phyloP scores from a whole-genome alignment of 345 rosid genomes.

The Clarkia xantiana region DNA sequence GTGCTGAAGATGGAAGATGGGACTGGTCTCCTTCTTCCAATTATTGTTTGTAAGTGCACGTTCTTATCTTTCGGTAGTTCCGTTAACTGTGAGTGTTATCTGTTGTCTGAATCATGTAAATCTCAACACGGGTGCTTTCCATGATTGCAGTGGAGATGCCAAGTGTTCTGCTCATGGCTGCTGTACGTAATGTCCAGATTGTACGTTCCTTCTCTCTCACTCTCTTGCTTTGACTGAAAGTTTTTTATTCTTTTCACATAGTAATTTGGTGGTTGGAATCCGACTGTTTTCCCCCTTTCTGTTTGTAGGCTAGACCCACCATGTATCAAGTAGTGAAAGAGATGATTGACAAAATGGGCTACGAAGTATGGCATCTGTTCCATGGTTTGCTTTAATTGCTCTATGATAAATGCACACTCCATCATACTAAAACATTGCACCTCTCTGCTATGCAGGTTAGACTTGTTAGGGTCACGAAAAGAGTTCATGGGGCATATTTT shows the following conservation, averaged over 20 bases:
- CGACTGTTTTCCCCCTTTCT: not conserved
- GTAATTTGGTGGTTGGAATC: conserved; percentile 3
- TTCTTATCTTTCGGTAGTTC: no score
- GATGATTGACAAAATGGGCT: conserved; percentile 91
- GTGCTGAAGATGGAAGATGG: conserved; percentile 98
- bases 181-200: conserved; percentile 71
- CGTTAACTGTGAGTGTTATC: not conserved
- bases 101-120: conserved; percentile 1
- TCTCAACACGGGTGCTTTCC: not conserved
- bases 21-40: conserved; percentile 91
- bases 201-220: conserved; percentile 25
- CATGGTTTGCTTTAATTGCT: not conserved
- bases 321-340: conserved; percentile 87
- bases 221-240: not conserved
- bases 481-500: conserved; percentile 88
- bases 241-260: conserved; percentile 3
- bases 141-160: conserved; percentile 92
- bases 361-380: conserved; percentile 26
- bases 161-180: conserved; percentile 89
- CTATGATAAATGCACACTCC: not conserved
- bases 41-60: conserved; percentile 63
- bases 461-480: conserved; percentile 80
- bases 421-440: not conserved
- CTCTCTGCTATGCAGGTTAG: conserved; percentile 42
- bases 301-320: conserved; percentile 79